Evolutionary conservation across 306 rosid species (phyloP).

Genomic region (Cicer bijugum): DNA sequence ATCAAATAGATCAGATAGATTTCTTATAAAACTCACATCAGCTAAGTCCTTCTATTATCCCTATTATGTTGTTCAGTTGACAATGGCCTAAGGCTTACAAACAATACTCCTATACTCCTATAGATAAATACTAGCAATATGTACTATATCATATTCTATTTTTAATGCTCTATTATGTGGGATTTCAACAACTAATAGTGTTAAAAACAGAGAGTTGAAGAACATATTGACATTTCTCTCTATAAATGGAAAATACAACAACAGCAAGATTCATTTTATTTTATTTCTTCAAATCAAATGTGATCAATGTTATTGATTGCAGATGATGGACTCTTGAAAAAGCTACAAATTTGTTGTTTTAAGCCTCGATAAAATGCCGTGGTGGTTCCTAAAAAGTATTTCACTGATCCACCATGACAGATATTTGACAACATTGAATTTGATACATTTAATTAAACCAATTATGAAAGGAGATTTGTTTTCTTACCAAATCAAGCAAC

Average conservation of each 20-base stretch:
- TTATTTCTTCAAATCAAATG: neutral
- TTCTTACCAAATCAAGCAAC: constrained; percentile 69
- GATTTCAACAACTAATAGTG: neutral
- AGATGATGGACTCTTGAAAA: too few species aligned
- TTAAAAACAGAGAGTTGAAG: neutral
- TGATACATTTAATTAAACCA: neutral
- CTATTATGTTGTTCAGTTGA: neutral
- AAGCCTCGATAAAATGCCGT: too few species aligned
- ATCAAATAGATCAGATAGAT: neutral
- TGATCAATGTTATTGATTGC: too few species aligned
- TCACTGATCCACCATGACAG: too few species aligned
- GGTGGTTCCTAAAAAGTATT: too few species aligned
- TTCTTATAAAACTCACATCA: constrained; percentile 51
- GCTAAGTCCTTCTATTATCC: constrained; percentile 47
- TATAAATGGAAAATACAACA: constrained; percentile 40
- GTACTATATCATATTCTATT: neutral
- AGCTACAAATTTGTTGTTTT: too few species aligned
- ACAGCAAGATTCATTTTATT: neutral
- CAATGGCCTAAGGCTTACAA: constrained; percentile 61
- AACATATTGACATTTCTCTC: neutral
- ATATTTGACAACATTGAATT: too few species aligned
- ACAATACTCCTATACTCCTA: constrained; percentile 58
- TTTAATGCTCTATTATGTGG: neutral
- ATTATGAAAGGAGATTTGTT: constrained; percentile 22
- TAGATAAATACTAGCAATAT: constrained; percentile 6